Conservation (phyloP, 1,284 basidiomycete genomes). For the Irpex sp. region DNA sequence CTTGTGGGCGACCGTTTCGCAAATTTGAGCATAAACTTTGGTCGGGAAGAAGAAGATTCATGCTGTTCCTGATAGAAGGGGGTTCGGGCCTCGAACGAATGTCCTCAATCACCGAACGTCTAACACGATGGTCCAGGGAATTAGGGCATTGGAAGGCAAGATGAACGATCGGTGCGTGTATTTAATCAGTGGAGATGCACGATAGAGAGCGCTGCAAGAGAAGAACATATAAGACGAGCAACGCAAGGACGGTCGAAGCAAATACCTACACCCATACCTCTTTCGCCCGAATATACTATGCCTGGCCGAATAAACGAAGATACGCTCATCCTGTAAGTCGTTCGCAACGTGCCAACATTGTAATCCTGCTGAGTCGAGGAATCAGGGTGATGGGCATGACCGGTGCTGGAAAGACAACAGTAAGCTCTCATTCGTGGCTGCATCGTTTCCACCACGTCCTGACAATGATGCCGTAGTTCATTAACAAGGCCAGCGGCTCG, state of each 20-base stretch:
- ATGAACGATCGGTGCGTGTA: not conserved
- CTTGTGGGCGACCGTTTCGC: not conserved
- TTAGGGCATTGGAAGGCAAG: not conserved
- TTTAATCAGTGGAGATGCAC: not conserved
- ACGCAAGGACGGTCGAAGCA: too few species aligned
- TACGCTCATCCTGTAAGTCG: not conserved
- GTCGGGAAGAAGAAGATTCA: too few species aligned
- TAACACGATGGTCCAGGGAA: not conserved
- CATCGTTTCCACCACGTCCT: not conserved
- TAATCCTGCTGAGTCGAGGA: not conserved
- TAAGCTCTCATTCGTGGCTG: not conserved
- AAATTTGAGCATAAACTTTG: not conserved
- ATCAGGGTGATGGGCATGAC: constrained; percentile 16
- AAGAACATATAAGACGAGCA: too few species aligned
- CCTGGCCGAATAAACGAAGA: constrained; percentile 1
- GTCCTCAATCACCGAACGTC: not conserved
- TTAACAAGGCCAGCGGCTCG: constrained; percentile 33
- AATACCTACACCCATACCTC: not conserved
- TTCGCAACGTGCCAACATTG: not conserved
- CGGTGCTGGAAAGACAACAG: constrained; percentile 17
- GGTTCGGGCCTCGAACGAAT: not conserved
- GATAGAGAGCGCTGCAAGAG: too few species aligned
- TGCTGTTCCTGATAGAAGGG: not conserved
- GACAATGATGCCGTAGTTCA: constrained; percentile 25
- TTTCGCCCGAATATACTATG: not conserved